phyloP scores from a whole-genome alignment of 345 rosid genomes.

The Eucalyptus curtisii region DNA sequence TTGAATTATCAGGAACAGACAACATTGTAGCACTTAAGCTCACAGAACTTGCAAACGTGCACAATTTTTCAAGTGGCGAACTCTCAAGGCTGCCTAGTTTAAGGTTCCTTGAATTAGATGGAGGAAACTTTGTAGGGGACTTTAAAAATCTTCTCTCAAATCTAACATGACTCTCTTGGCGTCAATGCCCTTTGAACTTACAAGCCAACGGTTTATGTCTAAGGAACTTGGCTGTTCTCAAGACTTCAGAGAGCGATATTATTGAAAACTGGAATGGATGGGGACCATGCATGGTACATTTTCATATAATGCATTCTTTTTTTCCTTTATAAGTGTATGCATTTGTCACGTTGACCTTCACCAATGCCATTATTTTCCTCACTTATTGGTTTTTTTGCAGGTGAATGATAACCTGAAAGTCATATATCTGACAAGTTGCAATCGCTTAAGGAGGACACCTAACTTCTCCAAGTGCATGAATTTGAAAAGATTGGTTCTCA shows the following conservation, averaged over 20 bases:
- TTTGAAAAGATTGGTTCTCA: not conserved
- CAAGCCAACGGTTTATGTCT: not conserved
- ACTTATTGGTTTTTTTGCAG: not conserved
- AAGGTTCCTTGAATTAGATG: too few species aligned
- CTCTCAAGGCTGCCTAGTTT: too few species aligned
- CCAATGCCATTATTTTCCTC: not conserved
- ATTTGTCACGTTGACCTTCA: not conserved
- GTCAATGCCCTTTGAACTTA: not conserved
- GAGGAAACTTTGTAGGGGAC: not conserved
- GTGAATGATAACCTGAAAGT: not conserved
- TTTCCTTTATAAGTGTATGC: too few species aligned
- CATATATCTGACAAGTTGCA: not conserved
- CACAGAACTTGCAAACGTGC: too few species aligned
- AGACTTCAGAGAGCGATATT: not conserved
- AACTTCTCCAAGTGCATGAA: not conserved
- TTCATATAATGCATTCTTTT: rapidly evolving
- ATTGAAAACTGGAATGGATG: not conserved
- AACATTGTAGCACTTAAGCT: too few species aligned
- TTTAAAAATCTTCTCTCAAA: not conserved
- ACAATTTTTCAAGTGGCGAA: too few species aligned
- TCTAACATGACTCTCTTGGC: not conserved
- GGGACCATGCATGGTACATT: not conserved
- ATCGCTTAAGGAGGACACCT: not conserved
- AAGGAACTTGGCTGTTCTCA: not conserved
- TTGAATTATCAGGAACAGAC: too few species aligned